Conservation (phyloP, 169 alveolate genomes). For the Cryptosporidium ryanae region DNA sequence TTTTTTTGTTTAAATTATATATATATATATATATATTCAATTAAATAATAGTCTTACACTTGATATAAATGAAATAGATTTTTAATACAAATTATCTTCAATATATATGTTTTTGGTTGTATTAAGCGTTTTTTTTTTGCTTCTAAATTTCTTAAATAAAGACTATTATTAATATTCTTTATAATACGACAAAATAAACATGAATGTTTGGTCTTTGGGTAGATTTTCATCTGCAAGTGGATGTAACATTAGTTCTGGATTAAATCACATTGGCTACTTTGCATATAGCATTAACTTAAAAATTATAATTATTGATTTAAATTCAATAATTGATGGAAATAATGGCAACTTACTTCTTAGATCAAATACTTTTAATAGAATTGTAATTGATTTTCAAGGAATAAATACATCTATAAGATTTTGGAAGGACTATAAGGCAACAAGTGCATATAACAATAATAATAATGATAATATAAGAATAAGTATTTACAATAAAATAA, state of each 20-base stretch:
- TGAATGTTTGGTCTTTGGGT: slow-evolving; percentile 61
- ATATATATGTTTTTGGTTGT: too few relatives aligned
- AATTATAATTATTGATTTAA: slow-evolving; percentile 36
- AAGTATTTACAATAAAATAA: not conserved
- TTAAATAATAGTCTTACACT: too few relatives aligned
- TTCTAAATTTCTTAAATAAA: not conserved
- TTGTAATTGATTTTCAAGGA: slow-evolving; percentile 26
- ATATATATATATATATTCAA: too few relatives aligned
- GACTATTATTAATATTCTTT: not conserved
- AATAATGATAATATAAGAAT: not conserved
- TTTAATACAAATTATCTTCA: too few relatives aligned
- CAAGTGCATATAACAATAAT: not conserved
- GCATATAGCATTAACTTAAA: slow-evolving; percentile 64
- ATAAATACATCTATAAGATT: not conserved
- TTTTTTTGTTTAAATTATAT: too few relatives aligned
- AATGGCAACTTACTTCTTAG: slow-evolving; percentile 43
- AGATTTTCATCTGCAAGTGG: slow-evolving; percentile 44
- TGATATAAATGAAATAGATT: too few relatives aligned
- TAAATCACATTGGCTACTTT: slow-evolving; percentile 50
- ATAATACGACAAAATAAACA: not conserved
- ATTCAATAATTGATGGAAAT: slow-evolving; percentile 63
- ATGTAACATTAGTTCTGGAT: slow-evolving; percentile 3
- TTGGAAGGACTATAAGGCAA: slow-evolving; percentile 13
- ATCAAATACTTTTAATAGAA: slow-evolving; percentile 49
- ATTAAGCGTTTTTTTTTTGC: too few relatives aligned